Base-by-base conservation (phyloP, 2,329 filamentous ascomycete genomes). In the Plectosphaerella sp. region DNA sequence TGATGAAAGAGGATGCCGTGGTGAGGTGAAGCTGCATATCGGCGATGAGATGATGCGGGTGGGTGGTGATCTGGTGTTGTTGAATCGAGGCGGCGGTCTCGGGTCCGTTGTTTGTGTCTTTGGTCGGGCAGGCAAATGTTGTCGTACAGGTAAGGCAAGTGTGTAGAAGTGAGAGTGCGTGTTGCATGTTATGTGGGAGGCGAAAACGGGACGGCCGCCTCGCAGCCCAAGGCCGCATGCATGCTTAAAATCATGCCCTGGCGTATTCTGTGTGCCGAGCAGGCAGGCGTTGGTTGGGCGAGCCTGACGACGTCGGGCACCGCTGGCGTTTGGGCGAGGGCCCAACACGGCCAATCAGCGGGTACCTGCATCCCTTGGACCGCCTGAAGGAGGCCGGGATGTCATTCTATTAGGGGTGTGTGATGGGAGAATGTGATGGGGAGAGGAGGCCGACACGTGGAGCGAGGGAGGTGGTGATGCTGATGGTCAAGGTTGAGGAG, bases 281-380 rank as follows among this genome's bases (percentile, higher is more conserved):
- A 33, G n/a, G 16, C 33, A 15, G 16, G 20, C 48, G 37, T 22
- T 49, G 48, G 37, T 45, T 49, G 48, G 48, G 18, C 11, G 36
- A 28, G 48, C 48, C 48, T 37, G 48, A 49, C 48, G 20, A 24
- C 36, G 25, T 49, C 25, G 39, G 48, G 48, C 48, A 49, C 33
- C 48, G 24, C 15, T 18, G 22, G 35, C 47, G 39, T 8, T 18
- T 15, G 46, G 46, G 46, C 10, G 35, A 48, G 37, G 7, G 16
- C 22, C 43, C 9, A 6, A 33, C 14, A 24, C n/a, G 39, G 39
- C 48, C 37, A 49, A 49, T 49, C 48, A 48, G 20, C 37, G 39
- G 48, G 48, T 49, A 49, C 37, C 48, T 49, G 48, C 48, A 49
- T 49, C 10, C 37, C n/a, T 20, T 16, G 41, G 41, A 9, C 28